Conservation (phyloP, 2,329 filamentous ascomycete species). For the Penicillium sp. region DNA sequence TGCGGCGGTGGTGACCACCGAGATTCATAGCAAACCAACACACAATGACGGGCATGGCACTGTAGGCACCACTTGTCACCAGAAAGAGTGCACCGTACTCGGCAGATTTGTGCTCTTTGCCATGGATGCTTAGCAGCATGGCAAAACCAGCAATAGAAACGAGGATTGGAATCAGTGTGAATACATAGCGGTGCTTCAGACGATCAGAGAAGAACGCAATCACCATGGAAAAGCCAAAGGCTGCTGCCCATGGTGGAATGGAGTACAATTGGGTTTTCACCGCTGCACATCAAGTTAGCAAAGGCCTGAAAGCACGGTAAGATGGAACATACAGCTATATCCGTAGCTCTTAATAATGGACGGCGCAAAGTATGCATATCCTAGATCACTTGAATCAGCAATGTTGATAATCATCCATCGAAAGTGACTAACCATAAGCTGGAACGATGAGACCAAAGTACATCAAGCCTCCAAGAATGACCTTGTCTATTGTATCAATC, state of each 20-base stretch:
- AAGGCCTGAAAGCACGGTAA: slow-evolving; percentile 3
- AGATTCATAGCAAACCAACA: slow-evolving; percentile 85
- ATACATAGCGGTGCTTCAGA: slow-evolving; percentile 70
- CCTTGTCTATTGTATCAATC: slow-evolving; percentile 49
- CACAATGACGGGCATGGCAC: slow-evolving; percentile 84
- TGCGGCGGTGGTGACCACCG: slow-evolving; percentile 68
- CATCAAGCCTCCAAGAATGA: slow-evolving; percentile 75
- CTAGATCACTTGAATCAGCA: slow-evolving; percentile 26
- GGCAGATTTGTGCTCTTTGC: slow-evolving; percentile 55
- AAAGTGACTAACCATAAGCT: slow-evolving; percentile 57
- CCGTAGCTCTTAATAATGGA: slow-evolving; percentile 69
- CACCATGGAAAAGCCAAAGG: slow-evolving; percentile 77
- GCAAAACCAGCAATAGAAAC: slow-evolving; percentile 72
- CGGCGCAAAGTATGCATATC: slow-evolving; percentile 74
- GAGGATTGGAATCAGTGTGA: slow-evolving; percentile 67
- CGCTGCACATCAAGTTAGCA: slow-evolving; percentile 19
- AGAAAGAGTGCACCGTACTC: slow-evolving; percentile 83
- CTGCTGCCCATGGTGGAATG: slow-evolving; percentile 64
- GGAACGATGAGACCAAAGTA: slow-evolving; percentile 79
- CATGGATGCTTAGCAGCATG: slow-evolving; percentile 71
- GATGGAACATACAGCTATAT: slow-evolving; percentile 47
- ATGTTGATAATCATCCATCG: not conserved
- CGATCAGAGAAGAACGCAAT: slow-evolving; percentile 72
- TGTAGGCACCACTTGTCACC: slow-evolving; percentile 75
- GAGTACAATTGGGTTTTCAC: slow-evolving; percentile 55